Evolutionary conservation across 2,329 filamentous ascomycete genomes (phyloP), one percentile per base, ranked within the genome.

Genomic region (Trichothecium roseum): DNA sequence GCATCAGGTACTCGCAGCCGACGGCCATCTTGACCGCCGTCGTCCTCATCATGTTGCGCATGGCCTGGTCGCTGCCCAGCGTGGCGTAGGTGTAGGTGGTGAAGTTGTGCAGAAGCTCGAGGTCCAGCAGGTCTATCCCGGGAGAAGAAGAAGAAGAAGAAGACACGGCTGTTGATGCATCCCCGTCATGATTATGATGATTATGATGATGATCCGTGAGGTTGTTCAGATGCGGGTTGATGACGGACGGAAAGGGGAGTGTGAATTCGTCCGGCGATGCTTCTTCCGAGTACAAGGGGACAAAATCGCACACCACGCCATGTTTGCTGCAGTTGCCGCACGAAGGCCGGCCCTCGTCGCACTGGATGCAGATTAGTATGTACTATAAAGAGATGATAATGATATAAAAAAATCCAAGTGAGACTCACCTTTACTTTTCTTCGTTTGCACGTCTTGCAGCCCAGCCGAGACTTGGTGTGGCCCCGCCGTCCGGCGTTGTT

Each of bases 71-170:
- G 6, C 50, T 52, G 4, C 60, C 60, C 3, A 73, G 49, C 0
- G 68, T 71, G n/a, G 57, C 52, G 35, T 59, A 61, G 1, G 69
- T 74, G 8, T 60, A 62, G 1, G 60, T 65, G 30, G 59, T 62
- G 42, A 60, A 74, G 49, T 74, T 67, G 44, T 74, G 67, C 6
- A 74, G 53, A 2, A 74, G 57, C 42, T 73, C 67, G 8, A 72
- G 55, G 31, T 72, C 66, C 9, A 60, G 45, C 2, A 66, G 42
- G 17, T 62, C 61, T 14, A 63, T n/a, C n/a, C n/a, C n/a, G 45
- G 6, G 42, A 14, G 13, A 10, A 5, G 17, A 12, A n/a, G 14
- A 13, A 12, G 13, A 13, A 13, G 30, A 7, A 7, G 12, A 5
- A 6, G 30, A 12, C 14, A 32, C 18, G 15, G 17, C 30, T 32